Evolutionary conservation across 441 rosid genomes (phyloP), one percentile per base, ranked within the genome.

Genomic region (Pelargonium myrrhifolium): DNA sequence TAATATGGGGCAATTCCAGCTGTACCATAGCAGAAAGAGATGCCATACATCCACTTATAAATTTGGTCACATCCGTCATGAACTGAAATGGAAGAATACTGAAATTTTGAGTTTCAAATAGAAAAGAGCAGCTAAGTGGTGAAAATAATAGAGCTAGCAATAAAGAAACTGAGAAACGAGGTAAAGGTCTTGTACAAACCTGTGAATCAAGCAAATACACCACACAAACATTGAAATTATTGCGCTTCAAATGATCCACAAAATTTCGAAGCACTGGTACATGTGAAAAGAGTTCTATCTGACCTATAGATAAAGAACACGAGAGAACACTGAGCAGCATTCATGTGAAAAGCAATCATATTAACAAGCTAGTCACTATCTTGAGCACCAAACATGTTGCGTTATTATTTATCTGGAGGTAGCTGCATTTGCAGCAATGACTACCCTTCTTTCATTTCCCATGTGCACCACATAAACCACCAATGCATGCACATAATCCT

Each of bases 21-120:
- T 93, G 93, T 69, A 91, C 64, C 96, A 93, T 93, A 56, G 97
- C 97, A 68, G 97, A 87, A 67, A 91, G 97, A 65, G 98, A 93
- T 47, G 93, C 89, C 96, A 89, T 87, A 77, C 99, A 93, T 51
- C 97, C 99, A 72, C 97, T 91, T 51, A 91, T 86, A 72, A 88
- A 93, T 82, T 93, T 93, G 31, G 96, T 87, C 64, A 88, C 95
- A 78, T 93, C 96, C 6, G 89, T 85, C 60, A 90, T 79, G 77
- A 93, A 93, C 99, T 93, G 85, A 69, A 21, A 73, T 56, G 74
- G 37, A 53, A 28, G 75, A 64, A 73, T 43, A 2, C 17, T 68
- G 24, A 39, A 67, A 61, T 15, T 61, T 15, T 18, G 7, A 68
- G 40, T 42, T 45, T 49, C n/a, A 14, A 51, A 60, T 24, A 61